Evolutionary conservation across 192 early-diverging fungal species (phyloP).

Genomic region (Coemansia sp.): DNA sequence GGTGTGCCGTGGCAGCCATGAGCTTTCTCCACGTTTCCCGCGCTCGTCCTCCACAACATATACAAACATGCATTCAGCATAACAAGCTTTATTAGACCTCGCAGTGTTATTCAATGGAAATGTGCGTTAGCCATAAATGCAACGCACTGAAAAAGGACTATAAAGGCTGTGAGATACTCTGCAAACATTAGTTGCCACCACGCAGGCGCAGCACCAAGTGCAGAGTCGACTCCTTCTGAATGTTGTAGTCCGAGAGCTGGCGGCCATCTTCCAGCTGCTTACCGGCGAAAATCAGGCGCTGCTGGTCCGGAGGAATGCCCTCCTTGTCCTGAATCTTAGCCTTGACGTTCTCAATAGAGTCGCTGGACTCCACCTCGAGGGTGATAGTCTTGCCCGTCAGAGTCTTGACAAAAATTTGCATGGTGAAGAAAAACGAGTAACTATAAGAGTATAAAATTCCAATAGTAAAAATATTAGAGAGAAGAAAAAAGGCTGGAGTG

Average conservation of each 20-base stretch:
- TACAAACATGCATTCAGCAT: neutral
- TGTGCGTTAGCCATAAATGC: neutral
- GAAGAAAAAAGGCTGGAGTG: conserved; percentile 5
- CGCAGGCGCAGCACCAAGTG: conserved; percentile 91
- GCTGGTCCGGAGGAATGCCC: too few relatives aligned
- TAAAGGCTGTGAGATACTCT: neutral
- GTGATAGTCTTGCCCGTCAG: conserved; percentile 98
- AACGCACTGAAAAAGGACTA: neutral
- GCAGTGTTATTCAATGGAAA: conserved; percentile 3
- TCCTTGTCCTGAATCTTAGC: conserved; percentile 84
- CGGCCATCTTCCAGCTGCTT: conserved; percentile 99
- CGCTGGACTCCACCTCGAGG: conserved; percentile 77
- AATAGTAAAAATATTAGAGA: conserved; percentile 30
- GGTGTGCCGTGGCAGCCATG: neutral
- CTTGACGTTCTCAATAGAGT: conserved; percentile 81
- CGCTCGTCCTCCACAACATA: neutral
- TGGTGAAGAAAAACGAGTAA: conserved; percentile 13
- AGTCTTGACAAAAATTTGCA: conserved; percentile 64
- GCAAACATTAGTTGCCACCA: conserved; percentile 57
- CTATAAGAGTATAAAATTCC: conserved; percentile 2
- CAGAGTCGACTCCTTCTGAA: conserved; percentile 98
- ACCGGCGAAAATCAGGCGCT: too few relatives aligned
- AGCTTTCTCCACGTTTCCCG: neutral
- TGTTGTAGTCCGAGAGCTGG: conserved; percentile 97
- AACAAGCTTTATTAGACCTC: too few relatives aligned